Conservation (phyloP, 805 yeast species). For the Clavispora carvajalis region DNA sequence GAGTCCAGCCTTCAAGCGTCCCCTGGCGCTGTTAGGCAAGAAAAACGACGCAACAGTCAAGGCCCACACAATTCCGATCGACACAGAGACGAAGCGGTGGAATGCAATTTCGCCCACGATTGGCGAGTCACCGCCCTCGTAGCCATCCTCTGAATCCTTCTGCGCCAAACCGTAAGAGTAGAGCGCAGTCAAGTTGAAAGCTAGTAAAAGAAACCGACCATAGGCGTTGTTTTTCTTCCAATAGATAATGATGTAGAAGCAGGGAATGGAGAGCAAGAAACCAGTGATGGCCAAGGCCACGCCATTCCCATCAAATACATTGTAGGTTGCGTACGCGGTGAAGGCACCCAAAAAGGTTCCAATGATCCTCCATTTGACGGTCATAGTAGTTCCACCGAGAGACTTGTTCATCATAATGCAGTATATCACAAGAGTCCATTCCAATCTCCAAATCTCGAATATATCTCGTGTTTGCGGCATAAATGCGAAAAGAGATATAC, state of each 20-base stretch:
- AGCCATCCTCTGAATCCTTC: constrained; percentile 51
- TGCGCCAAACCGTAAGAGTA: constrained; percentile 67
- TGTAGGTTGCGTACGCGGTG: constrained; percentile 58
- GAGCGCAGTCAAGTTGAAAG: constrained; percentile 73
- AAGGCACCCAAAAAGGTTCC: constrained; percentile 75
- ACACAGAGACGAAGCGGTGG: constrained; percentile 70
- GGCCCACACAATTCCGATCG: constrained; percentile 75
- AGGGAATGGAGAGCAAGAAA: constrained; percentile 42
- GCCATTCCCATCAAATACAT: constrained; percentile 49
- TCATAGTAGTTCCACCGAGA: constrained; percentile 78
- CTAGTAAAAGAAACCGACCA: constrained; percentile 65
- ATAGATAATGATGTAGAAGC: constrained; percentile 54
- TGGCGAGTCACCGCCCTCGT: constrained; percentile 69
- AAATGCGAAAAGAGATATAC: constrained; percentile 64
- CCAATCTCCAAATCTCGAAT: constrained; percentile 68
- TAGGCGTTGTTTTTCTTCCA: constrained; percentile 63
- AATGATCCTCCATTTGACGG: constrained; percentile 64
- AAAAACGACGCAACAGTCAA: constrained; percentile 58
- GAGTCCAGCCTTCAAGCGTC: constrained; percentile 58
- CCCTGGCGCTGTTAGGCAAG: constrained; percentile 73
- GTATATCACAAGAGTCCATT: constrained; percentile 80
- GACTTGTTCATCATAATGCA: constrained; percentile 82
- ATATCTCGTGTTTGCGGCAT: constrained; percentile 46
- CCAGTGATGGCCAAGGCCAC: constrained; percentile 47
- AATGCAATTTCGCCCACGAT: constrained; percentile 68